These are phyloP conservation scores for Tulasnella sp. DNA, from an alignment of 768 basidiomycete species.

Conservation along the genomic window DNA sequence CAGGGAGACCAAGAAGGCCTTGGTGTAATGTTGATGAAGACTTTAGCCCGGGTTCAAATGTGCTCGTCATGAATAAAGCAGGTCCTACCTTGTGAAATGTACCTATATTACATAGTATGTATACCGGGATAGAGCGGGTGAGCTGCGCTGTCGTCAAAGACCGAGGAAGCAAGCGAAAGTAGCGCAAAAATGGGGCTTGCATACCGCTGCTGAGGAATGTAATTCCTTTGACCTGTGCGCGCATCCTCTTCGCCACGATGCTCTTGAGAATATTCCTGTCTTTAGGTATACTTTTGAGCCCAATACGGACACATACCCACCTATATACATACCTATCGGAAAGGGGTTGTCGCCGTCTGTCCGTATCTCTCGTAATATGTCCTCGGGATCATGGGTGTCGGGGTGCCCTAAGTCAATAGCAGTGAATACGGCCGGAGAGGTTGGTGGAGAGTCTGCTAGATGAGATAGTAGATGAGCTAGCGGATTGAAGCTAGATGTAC, in stretches of 20 bases:
- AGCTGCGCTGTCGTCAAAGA: neutral
- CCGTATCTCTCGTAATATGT: conserved; percentile 15
- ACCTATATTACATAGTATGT: conserved; percentile 31
- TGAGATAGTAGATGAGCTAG: conserved; percentile 4
- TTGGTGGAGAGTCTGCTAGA: conserved; percentile 12
- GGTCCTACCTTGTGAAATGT: conserved; percentile 69
- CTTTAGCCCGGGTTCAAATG: neutral
- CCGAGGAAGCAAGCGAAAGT: neutral
- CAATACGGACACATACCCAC: no score
- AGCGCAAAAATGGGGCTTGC: conserved; percentile 22
- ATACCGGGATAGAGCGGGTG: neutral
- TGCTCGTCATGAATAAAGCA: conserved; percentile 8
- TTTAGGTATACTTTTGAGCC: no score
- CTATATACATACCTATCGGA: no score
- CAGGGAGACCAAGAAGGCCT: conserved; percentile 72
- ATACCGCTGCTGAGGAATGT: conserved; percentile 62
- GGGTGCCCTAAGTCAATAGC: conserved; percentile 2
- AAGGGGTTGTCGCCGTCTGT: conserved; percentile 56
- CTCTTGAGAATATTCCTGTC: conserved; percentile 66
- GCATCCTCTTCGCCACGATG: conserved; percentile 61
- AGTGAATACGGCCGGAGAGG: conserved; percentile 8
- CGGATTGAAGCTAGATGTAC: conserved; percentile 8
- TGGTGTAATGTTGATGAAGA: conserved; percentile 1
- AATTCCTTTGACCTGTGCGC: conserved; percentile 54
- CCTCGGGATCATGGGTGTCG: conserved; percentile 17